Conservation (phyloP, 1,284 basidiomycete species). For the Coniophora puteana region DNA sequence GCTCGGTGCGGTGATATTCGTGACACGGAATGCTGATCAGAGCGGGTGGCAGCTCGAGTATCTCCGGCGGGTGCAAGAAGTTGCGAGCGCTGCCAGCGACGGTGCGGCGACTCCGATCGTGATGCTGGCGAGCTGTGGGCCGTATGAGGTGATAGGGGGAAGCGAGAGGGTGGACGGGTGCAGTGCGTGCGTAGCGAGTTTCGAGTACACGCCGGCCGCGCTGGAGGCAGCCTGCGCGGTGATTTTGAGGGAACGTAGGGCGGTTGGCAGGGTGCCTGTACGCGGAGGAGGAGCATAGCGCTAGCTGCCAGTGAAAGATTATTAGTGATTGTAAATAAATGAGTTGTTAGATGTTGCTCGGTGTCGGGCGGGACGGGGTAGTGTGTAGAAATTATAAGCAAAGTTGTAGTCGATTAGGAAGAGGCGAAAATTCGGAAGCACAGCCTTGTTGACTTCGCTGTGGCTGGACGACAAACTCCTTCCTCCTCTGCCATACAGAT, state of each 20-base stretch:
- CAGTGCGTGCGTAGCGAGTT: conserved; percentile 40
- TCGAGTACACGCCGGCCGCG: conserved; percentile 53
- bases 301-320: not conserved
- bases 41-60: conserved; percentile 50
- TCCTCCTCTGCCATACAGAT: conserved; percentile 6
- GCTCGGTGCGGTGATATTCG: conserved; percentile 43
- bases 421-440: too few relatives aligned
- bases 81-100: not conserved
- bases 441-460: conserved; percentile 20
- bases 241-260: conserved; percentile 38
- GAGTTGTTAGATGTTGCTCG: not conserved
- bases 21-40: conserved; percentile 53
- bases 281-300: conserved; percentile 11
- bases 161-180: conserved; percentile 17
- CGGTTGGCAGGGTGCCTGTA: conserved; percentile 39
- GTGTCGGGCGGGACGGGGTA: not conserved
- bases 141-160: conserved; percentile 52
- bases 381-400: not conserved
- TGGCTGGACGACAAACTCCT: not conserved
- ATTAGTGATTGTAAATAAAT: too few relatives aligned
- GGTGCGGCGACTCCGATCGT: conserved; percentile 36
- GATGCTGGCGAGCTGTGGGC: conserved; percentile 54
- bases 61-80: conserved; percentile 29
- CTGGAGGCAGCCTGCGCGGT: conserved; percentile 41
- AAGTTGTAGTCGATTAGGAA: not conserved